These are phyloP conservation scores for Botrytis hyacinthi DNA, from an alignment of 2,329 filamentous ascomycete species.

Conservation along the genomic window DNA sequence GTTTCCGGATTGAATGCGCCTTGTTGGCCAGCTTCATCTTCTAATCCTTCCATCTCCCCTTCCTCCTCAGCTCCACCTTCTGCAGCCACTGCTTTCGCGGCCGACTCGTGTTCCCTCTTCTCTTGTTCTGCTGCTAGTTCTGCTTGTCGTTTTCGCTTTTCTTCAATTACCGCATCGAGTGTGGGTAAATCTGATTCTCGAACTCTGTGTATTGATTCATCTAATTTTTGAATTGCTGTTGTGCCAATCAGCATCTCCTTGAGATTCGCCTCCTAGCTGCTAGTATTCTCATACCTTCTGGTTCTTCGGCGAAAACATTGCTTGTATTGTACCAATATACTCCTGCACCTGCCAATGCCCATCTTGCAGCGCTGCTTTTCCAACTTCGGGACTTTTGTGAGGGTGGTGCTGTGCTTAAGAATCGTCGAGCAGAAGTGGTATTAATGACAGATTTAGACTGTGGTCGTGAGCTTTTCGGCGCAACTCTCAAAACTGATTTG, in stretches of 20 bases:
- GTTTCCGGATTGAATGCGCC: constrained; percentile 98
- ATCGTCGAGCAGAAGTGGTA: constrained; percentile 43
- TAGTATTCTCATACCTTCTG: constrained; percentile 58
- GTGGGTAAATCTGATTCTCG: constrained; percentile 58
- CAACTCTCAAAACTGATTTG: constrained; percentile 32
- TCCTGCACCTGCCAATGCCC: constrained; percentile 71
- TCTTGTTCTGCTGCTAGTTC: constrained; percentile 33
- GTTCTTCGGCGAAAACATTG: constrained; percentile 80
- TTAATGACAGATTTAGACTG: constrained; percentile 24
- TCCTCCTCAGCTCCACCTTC: constrained; percentile 28
- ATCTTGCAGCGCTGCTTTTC: constrained; percentile 72
- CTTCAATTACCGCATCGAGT: constrained; percentile 64
- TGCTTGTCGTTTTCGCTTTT: constrained; percentile 50
- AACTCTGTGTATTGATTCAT: constrained; percentile 39
- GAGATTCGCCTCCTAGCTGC: background rate
- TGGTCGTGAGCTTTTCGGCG: constrained; percentile 30
- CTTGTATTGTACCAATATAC: constrained; percentile 96
- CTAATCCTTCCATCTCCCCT: constrained; percentile 53
- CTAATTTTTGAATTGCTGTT: constrained; percentile 39
- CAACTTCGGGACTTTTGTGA: constrained; percentile 71
- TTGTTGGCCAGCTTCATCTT: constrained; percentile 81
- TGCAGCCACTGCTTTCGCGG: constrained; percentile 26
- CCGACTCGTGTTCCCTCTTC: constrained; percentile 27
- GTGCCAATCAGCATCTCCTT: constrained; percentile 28
- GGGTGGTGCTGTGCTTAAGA: constrained; percentile 54